phyloP scores from a whole-genome alignment of 2,329 filamentous ascomycete species.

The Metarhizium guizhouense region DNA sequence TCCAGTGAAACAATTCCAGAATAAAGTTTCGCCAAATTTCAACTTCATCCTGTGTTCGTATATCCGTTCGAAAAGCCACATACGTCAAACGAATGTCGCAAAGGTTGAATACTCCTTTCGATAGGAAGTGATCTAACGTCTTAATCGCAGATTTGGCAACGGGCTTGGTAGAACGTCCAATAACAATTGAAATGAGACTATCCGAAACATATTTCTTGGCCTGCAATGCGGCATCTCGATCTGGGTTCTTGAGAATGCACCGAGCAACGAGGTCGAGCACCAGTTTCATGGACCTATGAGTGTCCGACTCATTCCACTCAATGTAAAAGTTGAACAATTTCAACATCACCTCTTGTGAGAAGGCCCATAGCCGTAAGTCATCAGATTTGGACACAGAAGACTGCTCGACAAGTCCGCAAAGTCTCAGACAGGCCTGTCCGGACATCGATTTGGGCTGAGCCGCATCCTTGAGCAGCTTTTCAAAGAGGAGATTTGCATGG shows the following conservation, averaged over 20 bases:
- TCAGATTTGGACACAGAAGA: slow-evolving; percentile 40
- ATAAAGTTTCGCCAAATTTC: slow-evolving; percentile 43
- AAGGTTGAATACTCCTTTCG: slow-evolving; percentile 47
- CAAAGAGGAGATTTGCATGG: slow-evolving; percentile 33
- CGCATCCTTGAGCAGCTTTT: slow-evolving; percentile 37
- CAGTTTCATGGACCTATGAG: slow-evolving; percentile 54
- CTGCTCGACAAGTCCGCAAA: slow-evolving; percentile 54
- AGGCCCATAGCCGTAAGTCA: slow-evolving; percentile 39
- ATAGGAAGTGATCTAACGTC: slow-evolving; percentile 55
- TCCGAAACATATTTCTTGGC: slow-evolving; percentile 39
- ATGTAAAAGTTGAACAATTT: slow-evolving; percentile 53
- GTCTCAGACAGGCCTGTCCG: slow-evolving; percentile 46
- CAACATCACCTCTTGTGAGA: slow-evolving; percentile 36
- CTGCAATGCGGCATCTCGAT: slow-evolving; percentile 22
- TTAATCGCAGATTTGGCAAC: slow-evolving; percentile 63
- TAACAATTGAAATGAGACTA: slow-evolving; percentile 49
- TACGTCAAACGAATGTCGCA: slow-evolving; percentile 37
- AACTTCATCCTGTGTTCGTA: slow-evolving; percentile 6
- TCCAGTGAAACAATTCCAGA: slow-evolving; percentile 43
- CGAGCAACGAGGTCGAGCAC: slow-evolving; percentile 49
- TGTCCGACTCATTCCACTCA: slow-evolving; percentile 59
- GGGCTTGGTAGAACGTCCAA: slow-evolving; percentile 50
- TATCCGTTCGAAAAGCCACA: slow-evolving; percentile 23
- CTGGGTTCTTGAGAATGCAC: slow-evolving; percentile 41
- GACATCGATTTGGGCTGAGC: slow-evolving; percentile 45